phyloP scores from a whole-genome alignment of 2,329 filamentous ascomycete species.

The Nigrospora oryzae region DNA sequence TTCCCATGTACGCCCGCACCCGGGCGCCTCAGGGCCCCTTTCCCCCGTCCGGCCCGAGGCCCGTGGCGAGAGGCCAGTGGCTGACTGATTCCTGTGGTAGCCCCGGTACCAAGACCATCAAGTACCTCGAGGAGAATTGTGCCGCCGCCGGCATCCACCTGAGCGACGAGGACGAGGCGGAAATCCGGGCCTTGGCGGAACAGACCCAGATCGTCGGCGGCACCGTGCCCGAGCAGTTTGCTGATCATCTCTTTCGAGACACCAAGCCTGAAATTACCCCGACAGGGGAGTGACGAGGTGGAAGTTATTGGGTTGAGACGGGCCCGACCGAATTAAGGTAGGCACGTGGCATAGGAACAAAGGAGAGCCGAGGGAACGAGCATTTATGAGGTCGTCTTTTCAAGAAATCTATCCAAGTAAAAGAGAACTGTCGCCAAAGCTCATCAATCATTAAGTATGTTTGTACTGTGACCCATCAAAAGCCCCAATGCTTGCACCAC shows the following conservation, averaged over 20 bases:
- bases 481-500: slow-evolving; percentile 39
- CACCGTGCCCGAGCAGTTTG: slow-evolving; percentile 10
- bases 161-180: slow-evolving; percentile 23
- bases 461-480: slow-evolving; percentile 5
- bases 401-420: no score
- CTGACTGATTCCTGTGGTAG: no score
- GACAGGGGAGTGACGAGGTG: no score
- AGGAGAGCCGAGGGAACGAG: no score
- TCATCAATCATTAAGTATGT: no score
- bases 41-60: no score
- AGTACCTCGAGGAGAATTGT: slow-evolving; percentile 23
- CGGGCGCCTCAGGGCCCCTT: slow-evolving; percentile 7
- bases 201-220: not conserved
- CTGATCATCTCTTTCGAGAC: not conserved
- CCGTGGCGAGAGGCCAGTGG: no score
- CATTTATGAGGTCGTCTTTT: no score
- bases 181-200: slow-evolving; percentile 22
- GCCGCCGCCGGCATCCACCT: slow-evolving; percentile 20
- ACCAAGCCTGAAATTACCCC: not conserved
- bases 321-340: no score
- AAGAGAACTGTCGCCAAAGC: no score
- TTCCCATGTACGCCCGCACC: slow-evolving; percentile 17
- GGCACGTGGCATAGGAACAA: no score
- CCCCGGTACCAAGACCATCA: slow-evolving; percentile 21
- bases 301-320: no score